Evolutionary conservation across 176 grass and related monocot species (phyloP), one percentile per base, ranked within the genome.

Genomic region (Alopecurus myosuroides): DNA sequence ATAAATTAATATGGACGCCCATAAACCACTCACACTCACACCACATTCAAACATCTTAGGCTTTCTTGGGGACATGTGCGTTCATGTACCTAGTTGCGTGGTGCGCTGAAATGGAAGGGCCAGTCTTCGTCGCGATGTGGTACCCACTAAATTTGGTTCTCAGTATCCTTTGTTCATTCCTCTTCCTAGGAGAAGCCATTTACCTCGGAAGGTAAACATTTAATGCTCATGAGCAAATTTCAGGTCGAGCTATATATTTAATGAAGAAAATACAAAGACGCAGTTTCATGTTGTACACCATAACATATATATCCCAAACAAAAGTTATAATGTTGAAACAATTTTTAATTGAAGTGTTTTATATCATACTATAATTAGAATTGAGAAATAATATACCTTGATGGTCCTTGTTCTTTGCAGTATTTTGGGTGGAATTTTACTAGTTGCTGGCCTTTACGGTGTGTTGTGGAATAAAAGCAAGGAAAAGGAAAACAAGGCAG

Each of bases 51-150:
- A 22, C 19, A 17, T 67, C 34, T 10, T 33, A 37, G 64, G 18
- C 64, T 34, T 46, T 93, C 14, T 65, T 81, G n/a, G 85, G 89
- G n/a, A 89, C 91, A 1, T 87, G 89, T 13, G 67, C 89, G 49
- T 84, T 85, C 9, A 91, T 91, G 83, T 97, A 97, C 82, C 86
- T 97, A n/a, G 73, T 81, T 78, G 77, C 88, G 4, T 97, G 94
- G 94, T 91, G 91, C 66, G 82, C 89, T 3, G 94, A 93, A 79
- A 93, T 88, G 85, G 79, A 87, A 7, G 94, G 94, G 0, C 87
- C 89, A 0, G 87, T 97, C 31, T 93, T 97, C 60, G 39, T 87
- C 9, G 86, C 91, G 75, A 91, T 97, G 35, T 91, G 84, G 64
- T 86, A 77, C 42, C 94, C 94, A 9, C 80, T 97, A 50, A 65